Conservation (phyloP, 306 rosid genomes). For the Senna tora region DNA sequence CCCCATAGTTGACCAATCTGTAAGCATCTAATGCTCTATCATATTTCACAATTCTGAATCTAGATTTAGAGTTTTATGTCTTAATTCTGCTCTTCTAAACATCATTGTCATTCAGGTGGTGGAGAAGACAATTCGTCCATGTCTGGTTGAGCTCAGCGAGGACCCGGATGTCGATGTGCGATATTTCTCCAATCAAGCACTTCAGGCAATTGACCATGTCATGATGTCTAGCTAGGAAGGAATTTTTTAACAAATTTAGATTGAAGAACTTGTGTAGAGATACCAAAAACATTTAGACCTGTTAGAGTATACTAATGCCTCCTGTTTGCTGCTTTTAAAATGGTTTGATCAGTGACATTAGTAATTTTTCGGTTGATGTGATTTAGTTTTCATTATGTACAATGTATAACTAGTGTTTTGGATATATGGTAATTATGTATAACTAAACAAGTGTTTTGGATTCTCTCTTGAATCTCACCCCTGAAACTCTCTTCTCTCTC, state of each 20-base stretch:
- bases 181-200: slow-evolving; percentile 73
- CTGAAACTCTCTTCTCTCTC: no score
- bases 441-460: no score
- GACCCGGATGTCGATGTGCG: slow-evolving; percentile 90
- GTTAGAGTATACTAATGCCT: slow-evolving; percentile 7
- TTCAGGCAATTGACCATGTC: slow-evolving; percentile 66
- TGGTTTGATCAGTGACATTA: slow-evolving; percentile 18
- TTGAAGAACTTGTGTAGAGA: slow-evolving; percentile 14
- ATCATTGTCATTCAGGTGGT: slow-evolving; percentile 53
- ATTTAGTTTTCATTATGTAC: slow-evolving; percentile 25
- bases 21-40: slow-evolving; percentile 39
- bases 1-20: slow-evolving; percentile 80
- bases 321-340: slow-evolving; percentile 20
- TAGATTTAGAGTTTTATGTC: not conserved
- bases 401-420: not conserved
- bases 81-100: not conserved
- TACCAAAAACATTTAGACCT: slow-evolving; percentile 13
- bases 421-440: no score
- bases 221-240: slow-evolving; percentile 74
- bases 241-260: slow-evolving; percentile 8
- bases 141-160: slow-evolving; percentile 75
- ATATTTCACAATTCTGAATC: not conserved
- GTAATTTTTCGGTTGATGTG: slow-evolving; percentile 21
- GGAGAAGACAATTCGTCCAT: slow-evolving; percentile 71
- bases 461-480: no score